A percentile compares a stretch with the other conserved stretches of the same genome.
These are phyloP conservation scores for Smittium culicis DNA, from an alignment of 371 early-diverging fungal species.

Conservation along the genomic window DNA sequence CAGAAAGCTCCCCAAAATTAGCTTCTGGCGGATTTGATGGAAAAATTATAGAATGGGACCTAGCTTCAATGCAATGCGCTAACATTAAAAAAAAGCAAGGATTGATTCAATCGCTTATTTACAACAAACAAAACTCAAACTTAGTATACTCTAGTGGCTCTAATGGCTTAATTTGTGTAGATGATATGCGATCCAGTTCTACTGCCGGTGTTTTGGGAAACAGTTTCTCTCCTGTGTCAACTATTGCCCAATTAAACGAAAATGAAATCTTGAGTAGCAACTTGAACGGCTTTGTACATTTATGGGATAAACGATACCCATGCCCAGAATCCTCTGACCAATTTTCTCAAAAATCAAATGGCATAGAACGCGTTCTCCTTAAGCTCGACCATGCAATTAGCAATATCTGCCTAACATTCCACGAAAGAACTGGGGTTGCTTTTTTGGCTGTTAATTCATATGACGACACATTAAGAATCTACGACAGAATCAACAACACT, in stretches of 20 bases:
- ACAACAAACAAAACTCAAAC: conserved; percentile 25
- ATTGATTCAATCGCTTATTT: conserved; percentile 27
- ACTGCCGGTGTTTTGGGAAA: neutral
- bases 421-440: conserved; percentile 26
- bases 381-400: conserved; percentile 19
- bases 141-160: conserved; percentile 28
- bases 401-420: conserved; percentile 26
- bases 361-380: neutral
- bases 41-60: conserved; percentile 28
- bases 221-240: neutral
- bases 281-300: conserved; percentile 28
- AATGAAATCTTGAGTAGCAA: conserved; percentile 15
- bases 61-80: conserved; percentile 14
- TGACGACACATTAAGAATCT: conserved; percentile 27
- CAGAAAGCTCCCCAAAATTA: conserved; percentile 15
- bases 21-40: conserved; percentile 28
- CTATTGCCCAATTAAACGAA: neutral
- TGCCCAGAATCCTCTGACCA: conserved; percentile 23
- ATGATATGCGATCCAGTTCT: conserved; percentile 17
- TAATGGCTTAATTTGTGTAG: conserved; percentile 22
- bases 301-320: conserved; percentile 30
- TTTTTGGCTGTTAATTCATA: conserved; percentile 31
- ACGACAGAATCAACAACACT: conserved; percentile 26
- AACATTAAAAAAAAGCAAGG: conserved; percentile 17
- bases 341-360: conserved; percentile 18